A percentile compares a stretch with the other conserved stretches of the same genome.
phyloP scores from a whole-genome alignment of 176 grass and related monocot genomes.

The Melocanna baccifera region DNA sequence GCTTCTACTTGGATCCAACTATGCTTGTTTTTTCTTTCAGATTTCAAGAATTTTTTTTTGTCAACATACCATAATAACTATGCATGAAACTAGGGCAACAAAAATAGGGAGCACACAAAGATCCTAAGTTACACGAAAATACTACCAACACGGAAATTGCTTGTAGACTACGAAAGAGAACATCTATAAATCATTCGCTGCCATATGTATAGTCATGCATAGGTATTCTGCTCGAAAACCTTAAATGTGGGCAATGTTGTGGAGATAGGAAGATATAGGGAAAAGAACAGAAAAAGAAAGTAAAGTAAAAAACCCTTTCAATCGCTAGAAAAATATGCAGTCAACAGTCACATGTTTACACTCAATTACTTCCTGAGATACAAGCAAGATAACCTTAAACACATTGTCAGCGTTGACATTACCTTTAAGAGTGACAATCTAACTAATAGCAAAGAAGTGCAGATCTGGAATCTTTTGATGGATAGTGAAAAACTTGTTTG shows the following conservation, averaged over 20 bases:
- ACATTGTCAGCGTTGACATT: not conserved
- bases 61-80: not conserved
- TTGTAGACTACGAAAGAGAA: too few relatives aligned
- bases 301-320: not conserved
- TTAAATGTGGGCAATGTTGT: too few relatives aligned
- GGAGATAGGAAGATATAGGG: not conserved
- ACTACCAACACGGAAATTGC: too few relatives aligned
- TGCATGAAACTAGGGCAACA: too few relatives aligned
- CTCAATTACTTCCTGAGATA: not conserved
- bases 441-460: not conserved
- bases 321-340: not conserved
- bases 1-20: too few relatives aligned
- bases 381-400: not conserved
- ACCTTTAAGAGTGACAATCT: not conserved
- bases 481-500: constrained; percentile 7
- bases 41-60: too few relatives aligned
- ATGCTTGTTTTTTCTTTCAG: too few relatives aligned
- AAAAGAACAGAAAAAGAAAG: not conserved
- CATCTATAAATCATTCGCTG: too few relatives aligned
- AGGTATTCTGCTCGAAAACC: too few relatives aligned
- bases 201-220: too few relatives aligned
- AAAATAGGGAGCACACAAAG: too few relatives aligned
- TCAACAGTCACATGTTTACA: not conserved
- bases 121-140: too few relatives aligned
- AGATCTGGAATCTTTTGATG: not conserved